Conservation (phyloP, 495 filamentous ascomycete genomes). For the Cryomyces minteri region DNA sequence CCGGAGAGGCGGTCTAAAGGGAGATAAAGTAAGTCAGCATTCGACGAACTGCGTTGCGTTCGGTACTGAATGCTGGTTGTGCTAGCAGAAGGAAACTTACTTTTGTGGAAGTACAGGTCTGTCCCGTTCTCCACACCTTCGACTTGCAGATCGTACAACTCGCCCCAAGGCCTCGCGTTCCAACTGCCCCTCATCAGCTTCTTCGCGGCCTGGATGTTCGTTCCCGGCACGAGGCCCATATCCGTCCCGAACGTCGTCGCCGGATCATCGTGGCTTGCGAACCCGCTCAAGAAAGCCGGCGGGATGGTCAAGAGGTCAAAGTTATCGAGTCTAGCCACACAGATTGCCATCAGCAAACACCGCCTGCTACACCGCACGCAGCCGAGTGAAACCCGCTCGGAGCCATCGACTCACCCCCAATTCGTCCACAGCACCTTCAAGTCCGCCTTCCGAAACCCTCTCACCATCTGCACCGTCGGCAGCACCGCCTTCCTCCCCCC, state of each 20-base stretch:
- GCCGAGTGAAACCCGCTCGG: too few species aligned
- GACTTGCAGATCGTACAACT: conserved; percentile 11
- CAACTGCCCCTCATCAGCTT: conserved; percentile 18
- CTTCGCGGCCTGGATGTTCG: conserved; percentile 11
- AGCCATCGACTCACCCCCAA: too few species aligned
- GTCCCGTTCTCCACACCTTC: conserved; percentile 11
- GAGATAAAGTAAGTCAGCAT: not conserved
- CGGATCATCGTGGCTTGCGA: conserved; percentile 9
- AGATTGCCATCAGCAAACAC: too few species aligned
- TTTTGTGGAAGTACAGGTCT: conserved; percentile 20
- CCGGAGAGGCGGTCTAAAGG: conserved; percentile 14
- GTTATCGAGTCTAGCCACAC: conserved; percentile 8
- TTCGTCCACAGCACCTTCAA: conserved; percentile 14
- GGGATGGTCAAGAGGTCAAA: conserved; percentile 20
- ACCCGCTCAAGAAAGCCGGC: conserved; percentile 15
- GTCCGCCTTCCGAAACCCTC: conserved; percentile 8
- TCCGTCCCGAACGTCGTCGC: conserved; percentile 12
- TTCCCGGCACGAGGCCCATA: conserved; percentile 18
- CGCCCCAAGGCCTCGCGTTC: conserved; percentile 17
- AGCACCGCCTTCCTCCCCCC: conserved; percentile 6
- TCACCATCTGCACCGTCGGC: conserved; percentile 9
- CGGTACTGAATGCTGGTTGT: too few species aligned
- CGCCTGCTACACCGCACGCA: too few species aligned
- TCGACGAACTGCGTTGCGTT: not conserved
- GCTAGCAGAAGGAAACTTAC: not conserved